Evolutionary conservation across 2,329 filamentous ascomycete genomes (phyloP).

Genomic region (Xylariaceae sp.): DNA sequence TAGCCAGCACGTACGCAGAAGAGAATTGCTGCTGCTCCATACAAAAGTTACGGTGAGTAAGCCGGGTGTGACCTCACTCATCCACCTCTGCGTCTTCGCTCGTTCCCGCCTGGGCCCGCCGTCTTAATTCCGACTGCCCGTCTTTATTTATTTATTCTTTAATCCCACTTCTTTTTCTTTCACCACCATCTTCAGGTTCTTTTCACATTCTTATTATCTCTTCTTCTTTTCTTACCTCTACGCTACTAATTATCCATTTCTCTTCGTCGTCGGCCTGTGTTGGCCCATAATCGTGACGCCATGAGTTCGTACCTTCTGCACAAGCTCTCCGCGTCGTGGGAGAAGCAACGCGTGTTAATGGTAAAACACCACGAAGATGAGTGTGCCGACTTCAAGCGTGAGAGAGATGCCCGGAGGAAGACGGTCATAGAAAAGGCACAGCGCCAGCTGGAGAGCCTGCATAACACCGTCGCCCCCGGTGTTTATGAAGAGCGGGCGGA

Average conservation of each 20-base stretch:
- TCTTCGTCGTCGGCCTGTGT: not conserved
- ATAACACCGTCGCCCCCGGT: not conserved
- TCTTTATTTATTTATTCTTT: too few relatives aligned
- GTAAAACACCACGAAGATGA: slow-evolving; percentile 13
- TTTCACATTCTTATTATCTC: not conserved
- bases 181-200: too few relatives aligned
- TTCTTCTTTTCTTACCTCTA: not conserved
- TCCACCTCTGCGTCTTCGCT: too few relatives aligned
- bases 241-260: not conserved
- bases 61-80: too few relatives aligned
- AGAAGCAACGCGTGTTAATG: slow-evolving; percentile 9
- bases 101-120: too few relatives aligned
- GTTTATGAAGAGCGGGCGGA: slow-evolving; percentile 6
- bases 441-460: slow-evolving; percentile 9
- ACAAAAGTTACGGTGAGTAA: too few relatives aligned
- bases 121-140: too few relatives aligned
- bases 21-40: too few relatives aligned
- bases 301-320: slow-evolving; percentile 11
- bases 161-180: too few relatives aligned
- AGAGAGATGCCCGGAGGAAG: slow-evolving; percentile 13
- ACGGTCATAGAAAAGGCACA: slow-evolving; percentile 1
- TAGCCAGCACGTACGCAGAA: too few relatives aligned
- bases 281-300: not conserved
- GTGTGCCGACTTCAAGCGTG: slow-evolving; percentile 4
- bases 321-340: slow-evolving; percentile 10